Conservation (phyloP, 2,329 filamentous ascomycete genomes). For the Diatrype stigma region DNA sequence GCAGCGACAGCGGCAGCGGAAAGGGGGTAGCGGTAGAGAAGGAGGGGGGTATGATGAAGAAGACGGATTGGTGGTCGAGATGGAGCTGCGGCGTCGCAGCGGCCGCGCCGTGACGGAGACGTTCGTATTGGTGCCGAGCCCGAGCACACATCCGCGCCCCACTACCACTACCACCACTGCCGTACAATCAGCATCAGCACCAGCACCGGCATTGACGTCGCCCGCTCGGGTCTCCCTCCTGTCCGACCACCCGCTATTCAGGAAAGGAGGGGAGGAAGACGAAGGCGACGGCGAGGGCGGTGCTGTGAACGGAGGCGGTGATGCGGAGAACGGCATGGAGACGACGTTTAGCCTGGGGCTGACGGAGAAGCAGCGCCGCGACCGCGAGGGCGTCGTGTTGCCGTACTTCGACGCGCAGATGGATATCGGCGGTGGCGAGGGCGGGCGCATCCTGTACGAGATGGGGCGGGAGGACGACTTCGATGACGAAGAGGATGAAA, state of each 20-base stretch:
- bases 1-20: too few species aligned
- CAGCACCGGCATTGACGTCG: slow-evolving; percentile 12
- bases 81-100: slow-evolving; percentile 82
- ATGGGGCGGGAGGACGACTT: slow-evolving; percentile 97
- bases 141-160: slow-evolving; percentile 6
- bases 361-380: slow-evolving; percentile 84
- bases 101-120: slow-evolving; percentile 72
- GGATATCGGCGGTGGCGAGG: slow-evolving; percentile 72
- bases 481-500: slow-evolving; percentile 68
- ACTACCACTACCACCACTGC: too few species aligned
- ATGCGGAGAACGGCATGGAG: slow-evolving; percentile 50
- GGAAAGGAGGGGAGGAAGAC: slow-evolving; percentile 29
- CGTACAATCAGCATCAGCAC: too few species aligned
- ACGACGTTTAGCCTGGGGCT: slow-evolving; percentile 83
- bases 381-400: slow-evolving; percentile 83
- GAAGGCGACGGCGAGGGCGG: slow-evolving; percentile 38
- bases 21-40: slow-evolving; percentile 21
- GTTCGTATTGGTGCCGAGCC: slow-evolving; percentile 46
- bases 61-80: slow-evolving; percentile 66
- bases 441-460: slow-evolving; percentile 91
- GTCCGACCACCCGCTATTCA: slow-evolving; percentile 72
- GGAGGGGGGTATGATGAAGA: neutral
- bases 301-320: slow-evolving; percentile 35
- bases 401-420: slow-evolving; percentile 97
- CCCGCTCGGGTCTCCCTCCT: slow-evolving; percentile 53